Percentiles rank a stretch among this genome's conserved stretches.
phyloP scores from a whole-genome alignment of 495 filamentous ascomycete species.

The Aspergillus biplanus region DNA sequence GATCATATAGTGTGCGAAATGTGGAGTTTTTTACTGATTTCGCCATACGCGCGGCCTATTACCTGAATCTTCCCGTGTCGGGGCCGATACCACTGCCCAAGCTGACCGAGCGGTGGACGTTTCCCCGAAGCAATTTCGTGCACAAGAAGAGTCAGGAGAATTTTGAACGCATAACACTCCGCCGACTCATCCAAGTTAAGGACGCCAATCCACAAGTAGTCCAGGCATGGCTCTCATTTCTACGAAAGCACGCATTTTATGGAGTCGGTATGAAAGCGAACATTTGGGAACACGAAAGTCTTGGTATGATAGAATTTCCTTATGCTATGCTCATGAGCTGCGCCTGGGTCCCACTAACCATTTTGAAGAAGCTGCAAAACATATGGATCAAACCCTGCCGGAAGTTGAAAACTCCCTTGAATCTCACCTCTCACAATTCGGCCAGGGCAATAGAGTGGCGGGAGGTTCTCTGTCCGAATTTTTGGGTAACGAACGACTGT shows the following conservation, averaged over 20 bases:
- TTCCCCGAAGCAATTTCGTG: constrained; percentile 86
- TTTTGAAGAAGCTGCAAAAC: constrained; percentile 63
- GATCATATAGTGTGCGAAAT: constrained; percentile 88
- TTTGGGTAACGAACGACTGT: constrained; percentile 39
- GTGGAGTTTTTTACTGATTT: constrained; percentile 96
- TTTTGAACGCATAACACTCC: constrained; percentile 86
- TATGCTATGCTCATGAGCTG: neutral
- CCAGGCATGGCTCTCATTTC: constrained; percentile 86
- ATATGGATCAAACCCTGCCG: constrained; percentile 62
- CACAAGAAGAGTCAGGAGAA: constrained; percentile 98
- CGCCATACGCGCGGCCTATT: constrained; percentile 92
- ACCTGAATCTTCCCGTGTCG: constrained; percentile 80
- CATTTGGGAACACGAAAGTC: constrained; percentile 80
- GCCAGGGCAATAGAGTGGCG: constrained; percentile 48
- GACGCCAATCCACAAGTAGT: constrained; percentile 90
- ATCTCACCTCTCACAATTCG: constrained; percentile 66
- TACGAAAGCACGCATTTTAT: constrained; percentile 88
- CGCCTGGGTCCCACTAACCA: constrained; percentile 1
- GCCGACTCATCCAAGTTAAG: constrained; percentile 88
- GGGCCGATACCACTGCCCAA: constrained; percentile 90
- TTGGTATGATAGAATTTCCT: constrained; percentile 52
- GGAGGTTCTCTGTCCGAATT: constrained; percentile 32
- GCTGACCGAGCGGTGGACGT: constrained; percentile 90
- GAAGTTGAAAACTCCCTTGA: constrained; percentile 63
- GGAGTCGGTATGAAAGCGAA: constrained; percentile 99